Conservation (phyloP, 2,329 filamentous ascomycete species). For the Fusarium beomiforme region DNA sequence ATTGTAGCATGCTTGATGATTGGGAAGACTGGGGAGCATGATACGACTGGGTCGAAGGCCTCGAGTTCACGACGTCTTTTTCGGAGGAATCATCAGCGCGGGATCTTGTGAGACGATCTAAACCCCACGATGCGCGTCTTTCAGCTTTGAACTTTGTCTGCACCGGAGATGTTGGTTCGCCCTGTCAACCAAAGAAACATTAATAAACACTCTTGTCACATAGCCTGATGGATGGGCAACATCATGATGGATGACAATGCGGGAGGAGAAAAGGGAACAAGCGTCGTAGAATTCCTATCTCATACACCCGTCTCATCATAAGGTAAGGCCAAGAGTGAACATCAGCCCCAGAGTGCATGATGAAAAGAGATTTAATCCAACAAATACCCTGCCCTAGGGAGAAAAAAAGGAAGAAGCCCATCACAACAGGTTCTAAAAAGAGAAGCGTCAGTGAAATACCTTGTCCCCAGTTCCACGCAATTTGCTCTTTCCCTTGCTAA, state of each 20-base stretch:
- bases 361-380: slow-evolving; percentile 45
- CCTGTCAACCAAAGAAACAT: slow-evolving; percentile 50
- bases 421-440: slow-evolving; percentile 46
- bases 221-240: slow-evolving; percentile 43
- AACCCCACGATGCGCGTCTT: slow-evolving; percentile 57
- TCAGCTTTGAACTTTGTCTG: slow-evolving; percentile 51
- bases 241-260: slow-evolving; percentile 37
- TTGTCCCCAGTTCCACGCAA: slow-evolving; percentile 80
- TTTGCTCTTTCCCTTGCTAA: slow-evolving; percentile 90
- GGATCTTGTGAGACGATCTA: slow-evolving; percentile 50
- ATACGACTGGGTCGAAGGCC: slow-evolving; percentile 30
- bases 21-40: slow-evolving; percentile 38
- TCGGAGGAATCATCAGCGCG: slow-evolving; percentile 37
- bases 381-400: slow-evolving; percentile 38
- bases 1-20: slow-evolving; percentile 34
- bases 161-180: slow-evolving; percentile 48
- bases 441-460: slow-evolving; percentile 78
- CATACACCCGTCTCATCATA: slow-evolving; percentile 51
- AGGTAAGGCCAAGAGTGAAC: slow-evolving; percentile 47
- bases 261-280: slow-evolving; percentile 43
- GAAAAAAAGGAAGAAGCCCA: slow-evolving; percentile 42
- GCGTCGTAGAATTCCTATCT: slow-evolving; percentile 56
- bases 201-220: slow-evolving; percentile 49
- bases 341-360: slow-evolving; percentile 45
- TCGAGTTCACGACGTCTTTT: slow-evolving; percentile 31